Percentiles rank a stretch among this genome's conserved stretches.
Evolutionary conservation across 352 stramenopile species (phyloP).

Genomic region (Phytophthora palmivora): DNA sequence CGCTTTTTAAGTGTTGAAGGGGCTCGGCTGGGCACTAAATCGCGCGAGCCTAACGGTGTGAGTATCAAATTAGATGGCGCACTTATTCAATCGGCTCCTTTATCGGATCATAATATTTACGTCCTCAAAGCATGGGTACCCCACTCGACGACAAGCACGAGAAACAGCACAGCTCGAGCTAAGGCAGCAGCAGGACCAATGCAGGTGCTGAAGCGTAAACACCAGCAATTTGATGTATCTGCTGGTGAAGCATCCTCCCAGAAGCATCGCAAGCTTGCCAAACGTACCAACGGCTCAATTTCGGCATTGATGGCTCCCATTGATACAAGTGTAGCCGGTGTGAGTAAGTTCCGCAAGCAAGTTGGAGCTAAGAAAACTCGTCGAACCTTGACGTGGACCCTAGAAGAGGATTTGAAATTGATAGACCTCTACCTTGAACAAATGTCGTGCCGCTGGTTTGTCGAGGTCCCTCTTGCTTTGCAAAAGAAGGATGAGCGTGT

Average conservation of each 20-base stretch:
- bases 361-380: constrained; percentile 58
- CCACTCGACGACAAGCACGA: constrained; percentile 47
- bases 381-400: constrained; percentile 65
- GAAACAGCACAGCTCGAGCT: constrained; percentile 52
- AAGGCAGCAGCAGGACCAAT: constrained; percentile 66
- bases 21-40: constrained; percentile 53
- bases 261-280: constrained; percentile 42
- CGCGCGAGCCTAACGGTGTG: constrained; percentile 40
- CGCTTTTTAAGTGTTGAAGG: constrained; percentile 78
- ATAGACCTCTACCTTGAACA: constrained; percentile 82
- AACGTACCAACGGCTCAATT: constrained; percentile 22
- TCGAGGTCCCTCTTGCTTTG: constrained; percentile 76
- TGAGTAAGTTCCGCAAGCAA: constrained; percentile 58
- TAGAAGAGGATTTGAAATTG: constrained; percentile 68
- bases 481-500: constrained; percentile 69
- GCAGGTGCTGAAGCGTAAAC: constrained; percentile 63
- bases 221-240: constrained; percentile 32
- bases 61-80: constrained; percentile 66
- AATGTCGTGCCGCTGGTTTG: constrained; percentile 78
- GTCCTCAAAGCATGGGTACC: constrained; percentile 73
- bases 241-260: constrained; percentile 23
- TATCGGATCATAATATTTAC: constrained; percentile 78
- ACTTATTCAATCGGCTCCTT: constrained; percentile 57
- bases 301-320: constrained; percentile 33
- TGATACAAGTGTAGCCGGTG: constrained; percentile 41